Conservation (phyloP, 768 basidiomycete species). For the Cantharellus cinnabarinus region DNA sequence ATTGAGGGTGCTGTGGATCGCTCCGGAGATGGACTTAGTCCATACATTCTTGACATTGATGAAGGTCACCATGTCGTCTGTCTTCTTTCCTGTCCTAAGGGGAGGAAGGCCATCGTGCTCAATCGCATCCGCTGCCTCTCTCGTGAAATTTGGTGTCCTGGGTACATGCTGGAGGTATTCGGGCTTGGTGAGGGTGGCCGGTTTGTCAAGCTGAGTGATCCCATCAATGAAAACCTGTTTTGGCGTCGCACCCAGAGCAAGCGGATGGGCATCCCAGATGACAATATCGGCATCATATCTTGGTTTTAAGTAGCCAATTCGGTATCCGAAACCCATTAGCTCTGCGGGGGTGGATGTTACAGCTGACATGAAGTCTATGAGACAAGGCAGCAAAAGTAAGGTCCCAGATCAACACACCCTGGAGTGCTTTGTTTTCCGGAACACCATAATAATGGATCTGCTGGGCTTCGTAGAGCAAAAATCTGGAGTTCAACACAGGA, state of each 20-base stretch:
- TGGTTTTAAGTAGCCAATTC: slow-evolving; percentile 48
- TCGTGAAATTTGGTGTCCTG: slow-evolving; percentile 45
- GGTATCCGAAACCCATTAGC: slow-evolving; percentile 51
- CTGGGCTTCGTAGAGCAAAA: slow-evolving; percentile 67
- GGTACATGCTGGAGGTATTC: slow-evolving; percentile 32
- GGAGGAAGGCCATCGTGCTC: slow-evolving; percentile 59
- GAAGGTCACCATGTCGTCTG: slow-evolving; percentile 30
- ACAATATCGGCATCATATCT: slow-evolving; percentile 44
- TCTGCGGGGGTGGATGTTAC: slow-evolving; percentile 55
- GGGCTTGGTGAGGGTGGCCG: slow-evolving; percentile 35
- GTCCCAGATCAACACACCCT: neutral
- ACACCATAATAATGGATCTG: slow-evolving; percentile 62
- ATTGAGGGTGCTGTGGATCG: slow-evolving; percentile 9
- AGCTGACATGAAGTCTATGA: slow-evolving; percentile 16
- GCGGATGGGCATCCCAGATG: slow-evolving; percentile 22
- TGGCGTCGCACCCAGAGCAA: slow-evolving; percentile 33
- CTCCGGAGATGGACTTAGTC: slow-evolving; percentile 14
- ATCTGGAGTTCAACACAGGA: slow-evolving; percentile 44
- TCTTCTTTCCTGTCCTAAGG: slow-evolving; percentile 24
- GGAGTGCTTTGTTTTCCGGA: slow-evolving; percentile 39
- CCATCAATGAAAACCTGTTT: slow-evolving; percentile 75
- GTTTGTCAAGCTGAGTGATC: slow-evolving; percentile 39
- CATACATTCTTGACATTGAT: slow-evolving; percentile 38
- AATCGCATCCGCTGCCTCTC: slow-evolving; percentile 40
- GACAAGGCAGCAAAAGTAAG: neutral